Base-by-base conservation (phyloP, 208 protist species). In the Strigomonas culicis region DNA sequence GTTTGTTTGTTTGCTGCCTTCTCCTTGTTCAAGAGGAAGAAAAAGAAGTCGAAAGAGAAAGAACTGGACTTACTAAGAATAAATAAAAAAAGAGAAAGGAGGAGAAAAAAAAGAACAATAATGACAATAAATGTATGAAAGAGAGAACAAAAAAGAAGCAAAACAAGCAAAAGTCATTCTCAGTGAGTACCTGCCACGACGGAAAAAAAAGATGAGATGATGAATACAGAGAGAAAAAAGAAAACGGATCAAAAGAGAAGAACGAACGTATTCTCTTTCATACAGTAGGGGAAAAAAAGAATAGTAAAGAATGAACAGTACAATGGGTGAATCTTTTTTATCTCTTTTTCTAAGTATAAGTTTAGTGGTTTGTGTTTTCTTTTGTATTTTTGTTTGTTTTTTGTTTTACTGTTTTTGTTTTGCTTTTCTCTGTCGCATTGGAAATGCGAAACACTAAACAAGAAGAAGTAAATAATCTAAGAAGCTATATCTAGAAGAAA, bases 21-120 rank as follows among this genome's bases (percentile, higher is more conserved):
- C 17, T 46, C 17, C 11, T 10, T 17, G 39, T 28, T 22, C 6
- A 31, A 34, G 32, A 58, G 52, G 19, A 15, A 39, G 27, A 34
- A 21, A 31, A n/a, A 10, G 28, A 39, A 31, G 25, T 25, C 4
- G 19, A 71, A 68, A 73, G 43, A 68, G 32, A 63, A 63, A 46
- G 10, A 61, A 4, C 25, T 39, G 28, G 30, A 61, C 1, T 27
- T 27, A 71, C 4, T 65, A 69, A 32, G 27, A 24, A 31, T 58
- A 72, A 73, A n/a, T 59, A 24, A 67, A 62, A 77, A 46, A n/a
- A 52, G 52, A 66, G 60, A 59, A 39, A 32, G 70, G 47, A 75
- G 63, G 19, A 46, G 55, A 50, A 73, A 56, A 70, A 56, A 61
- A 43, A 70, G n/a, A 17, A 17, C 17, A 25, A 19, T 19, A 59